These are phyloP conservation scores for Xylaria palmicola DNA, from an alignment of 495 filamentous ascomycete species.

Conservation along the genomic window DNA sequence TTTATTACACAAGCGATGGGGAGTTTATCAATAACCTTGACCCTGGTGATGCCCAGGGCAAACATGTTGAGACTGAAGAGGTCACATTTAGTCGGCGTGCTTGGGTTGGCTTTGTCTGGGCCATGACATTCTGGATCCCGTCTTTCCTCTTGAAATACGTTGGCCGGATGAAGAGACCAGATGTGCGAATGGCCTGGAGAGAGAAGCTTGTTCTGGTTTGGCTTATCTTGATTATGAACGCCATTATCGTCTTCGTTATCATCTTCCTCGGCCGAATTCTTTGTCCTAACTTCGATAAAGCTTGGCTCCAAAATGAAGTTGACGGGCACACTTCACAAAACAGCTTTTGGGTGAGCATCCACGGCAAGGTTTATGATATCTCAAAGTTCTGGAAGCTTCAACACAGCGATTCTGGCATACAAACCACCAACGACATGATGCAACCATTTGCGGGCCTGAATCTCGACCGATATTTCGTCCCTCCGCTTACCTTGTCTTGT, in stretches of 20 bases:
- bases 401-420: slow-evolving; percentile 67
- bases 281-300: slow-evolving; percentile 91
- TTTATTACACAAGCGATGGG: slow-evolving; percentile 67
- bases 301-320: slow-evolving; percentile 75
- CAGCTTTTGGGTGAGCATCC: slow-evolving; percentile 87
- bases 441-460: slow-evolving; percentile 71
- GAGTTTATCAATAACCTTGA: slow-evolving; percentile 60
- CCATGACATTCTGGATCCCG: slow-evolving; percentile 90
- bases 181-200: slow-evolving; percentile 95
- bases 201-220: slow-evolving; percentile 85
- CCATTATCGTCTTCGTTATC: slow-evolving; percentile 85
- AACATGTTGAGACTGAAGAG: slow-evolving; percentile 69
- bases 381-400: slow-evolving; percentile 78
- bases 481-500: slow-evolving; percentile 76
- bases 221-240: slow-evolving; percentile 83
- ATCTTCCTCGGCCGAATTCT: slow-evolving; percentile 79
- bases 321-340: slow-evolving; percentile 63
- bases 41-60: slow-evolving; percentile 70
- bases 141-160: slow-evolving; percentile 76
- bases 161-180: slow-evolving; percentile 95
- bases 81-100: slow-evolving; percentile 62
- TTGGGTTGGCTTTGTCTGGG: slow-evolving; percentile 84
- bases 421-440: slow-evolving; percentile 68
- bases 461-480: slow-evolving; percentile 78
- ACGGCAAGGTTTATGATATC: slow-evolving; percentile 90